Evolutionary conservation across 2,329 filamentous ascomycete species (phyloP).

Genomic region (Pyrenophora tritici-repentis): DNA sequence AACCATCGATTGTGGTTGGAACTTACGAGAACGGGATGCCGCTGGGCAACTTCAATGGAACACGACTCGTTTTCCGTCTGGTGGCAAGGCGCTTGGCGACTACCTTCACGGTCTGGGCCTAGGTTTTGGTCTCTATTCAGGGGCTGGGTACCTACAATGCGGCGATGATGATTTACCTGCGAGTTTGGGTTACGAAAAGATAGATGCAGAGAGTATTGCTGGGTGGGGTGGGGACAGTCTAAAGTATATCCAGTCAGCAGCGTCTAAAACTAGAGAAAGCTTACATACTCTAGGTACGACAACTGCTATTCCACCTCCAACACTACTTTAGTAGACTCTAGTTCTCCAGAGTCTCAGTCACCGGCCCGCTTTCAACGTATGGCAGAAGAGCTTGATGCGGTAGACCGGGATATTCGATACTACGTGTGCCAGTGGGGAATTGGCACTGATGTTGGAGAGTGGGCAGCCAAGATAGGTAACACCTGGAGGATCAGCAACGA

Average conservation of each 20-base stretch:
- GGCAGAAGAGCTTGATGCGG: conserved; percentile 30
- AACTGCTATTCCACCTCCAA: conserved; percentile 39
- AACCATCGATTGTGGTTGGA: conserved; percentile 66
- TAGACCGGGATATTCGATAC: conserved; percentile 44
- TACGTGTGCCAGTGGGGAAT: conserved; percentile 49
- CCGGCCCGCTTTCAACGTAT: conserved; percentile 39
- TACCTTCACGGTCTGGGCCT: conserved; percentile 56
- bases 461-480: conserved; percentile 43
- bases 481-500: conserved; percentile 47
- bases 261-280: conserved; percentile 44
- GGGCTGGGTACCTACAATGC: conserved; percentile 39
- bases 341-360: conserved; percentile 33
- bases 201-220: conserved; percentile 63
- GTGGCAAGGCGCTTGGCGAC: conserved; percentile 56
- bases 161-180: conserved; percentile 55
- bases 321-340: conserved; percentile 45
- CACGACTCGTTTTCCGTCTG: conserved; percentile 56
- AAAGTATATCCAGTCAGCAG: conserved; percentile 51
- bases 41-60: conserved; percentile 59
- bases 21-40: conserved; percentile 44
- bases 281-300: conserved; percentile 39
- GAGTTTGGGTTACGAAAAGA: conserved; percentile 56
- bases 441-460: conserved; percentile 41
- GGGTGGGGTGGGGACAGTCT: conserved; percentile 49
- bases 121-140: conserved; percentile 61